These are phyloP conservation scores for Aspergillus floridensis DNA, from an alignment of 2,329 filamentous ascomycete genomes.

Conservation along the genomic window DNA sequence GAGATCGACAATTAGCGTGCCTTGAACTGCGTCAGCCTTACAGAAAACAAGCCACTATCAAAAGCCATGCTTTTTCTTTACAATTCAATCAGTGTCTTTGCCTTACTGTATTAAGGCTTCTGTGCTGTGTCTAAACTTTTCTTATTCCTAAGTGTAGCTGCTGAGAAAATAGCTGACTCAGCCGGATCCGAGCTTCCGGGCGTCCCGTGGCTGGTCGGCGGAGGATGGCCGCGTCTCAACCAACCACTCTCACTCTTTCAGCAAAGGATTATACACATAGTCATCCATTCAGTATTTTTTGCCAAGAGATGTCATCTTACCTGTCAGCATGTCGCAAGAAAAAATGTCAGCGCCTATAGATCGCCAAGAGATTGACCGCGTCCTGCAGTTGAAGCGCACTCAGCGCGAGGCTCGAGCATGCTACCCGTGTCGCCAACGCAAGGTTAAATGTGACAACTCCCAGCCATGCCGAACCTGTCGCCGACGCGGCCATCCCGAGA, in stretches of 20 bases:
- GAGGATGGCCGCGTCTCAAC: background rate
- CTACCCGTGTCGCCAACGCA: constrained; percentile 37
- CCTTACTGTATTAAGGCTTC: too few relatives aligned
- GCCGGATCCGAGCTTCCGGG: background rate
- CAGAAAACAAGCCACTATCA: background rate
- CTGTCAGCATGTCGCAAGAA: background rate
- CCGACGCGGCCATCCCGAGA: constrained; percentile 28
- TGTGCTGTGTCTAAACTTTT: background rate
- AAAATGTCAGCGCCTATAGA: constrained; percentile 11
- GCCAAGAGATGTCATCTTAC: background rate
- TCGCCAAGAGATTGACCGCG: constrained; percentile 29
- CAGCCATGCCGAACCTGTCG: constrained; percentile 31
- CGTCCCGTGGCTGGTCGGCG: background rate
- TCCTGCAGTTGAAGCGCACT: constrained; percentile 28
- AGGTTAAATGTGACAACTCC: constrained; percentile 35
- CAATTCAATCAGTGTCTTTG: too few relatives aligned
- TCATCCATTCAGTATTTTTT: background rate
- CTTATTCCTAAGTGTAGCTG: background rate
- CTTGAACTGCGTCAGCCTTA: background rate
- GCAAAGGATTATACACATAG: background rate
- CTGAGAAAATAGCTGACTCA: background rate
- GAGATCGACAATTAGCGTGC: background rate
- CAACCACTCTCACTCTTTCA: background rate
- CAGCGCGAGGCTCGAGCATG: constrained; percentile 32
- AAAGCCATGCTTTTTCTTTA: background rate